Conservation (phyloP, 164 flowering plant genomes). For the Magnolia kwangsiensis region DNA sequence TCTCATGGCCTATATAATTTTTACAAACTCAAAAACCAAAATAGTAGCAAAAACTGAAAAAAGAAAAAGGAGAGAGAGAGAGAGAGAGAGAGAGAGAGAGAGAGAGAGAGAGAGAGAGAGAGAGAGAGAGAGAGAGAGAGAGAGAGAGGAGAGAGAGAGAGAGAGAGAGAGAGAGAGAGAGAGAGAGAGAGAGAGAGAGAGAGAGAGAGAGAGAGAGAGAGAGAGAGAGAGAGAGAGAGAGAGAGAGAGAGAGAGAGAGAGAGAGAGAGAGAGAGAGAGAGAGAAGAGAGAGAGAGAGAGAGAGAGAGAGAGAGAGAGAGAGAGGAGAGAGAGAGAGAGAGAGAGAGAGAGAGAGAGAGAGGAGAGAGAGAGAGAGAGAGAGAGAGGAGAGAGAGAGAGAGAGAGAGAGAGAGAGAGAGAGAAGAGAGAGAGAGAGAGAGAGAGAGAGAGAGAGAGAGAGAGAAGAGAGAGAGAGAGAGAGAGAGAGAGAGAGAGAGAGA, state of each 20-base stretch:
- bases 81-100: not conserved
- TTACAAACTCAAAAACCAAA: too few relatives aligned
- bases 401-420: not conserved
- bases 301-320: not conserved
- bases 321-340: not conserved
- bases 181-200: not conserved
- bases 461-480: not conserved
- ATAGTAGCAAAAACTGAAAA: too few relatives aligned
- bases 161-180: not conserved
- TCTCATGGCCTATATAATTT: too few relatives aligned
- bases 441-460: not conserved
- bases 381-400: constrained; percentile 1
- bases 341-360: not conserved
- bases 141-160: not conserved
- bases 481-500: not conserved
- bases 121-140: not conserved
- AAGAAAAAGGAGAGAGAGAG: too few relatives aligned
- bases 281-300: not conserved
- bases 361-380: not conserved
- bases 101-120: not conserved
- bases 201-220: not conserved
- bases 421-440: constrained; percentile 1
- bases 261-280: not conserved
- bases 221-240: not conserved
- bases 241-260: not conserved